phyloP scores from a whole-genome alignment of 176 grass and related monocot genomes.

The Hordeum vulgare region DNA sequence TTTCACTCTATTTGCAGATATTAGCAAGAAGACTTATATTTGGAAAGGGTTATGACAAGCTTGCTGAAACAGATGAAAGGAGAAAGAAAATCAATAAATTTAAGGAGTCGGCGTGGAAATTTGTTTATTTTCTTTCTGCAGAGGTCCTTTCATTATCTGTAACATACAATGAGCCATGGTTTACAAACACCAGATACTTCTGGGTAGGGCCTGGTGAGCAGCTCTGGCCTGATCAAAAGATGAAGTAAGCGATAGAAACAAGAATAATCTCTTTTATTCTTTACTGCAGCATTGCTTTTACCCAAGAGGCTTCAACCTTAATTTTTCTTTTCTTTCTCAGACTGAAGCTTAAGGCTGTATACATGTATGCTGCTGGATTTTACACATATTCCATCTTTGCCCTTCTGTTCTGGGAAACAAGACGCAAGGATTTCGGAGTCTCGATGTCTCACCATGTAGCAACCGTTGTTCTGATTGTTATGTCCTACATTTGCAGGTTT shows the following conservation, averaged over 20 bases:
- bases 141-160: constrained; percentile 74
- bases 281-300: background rate
- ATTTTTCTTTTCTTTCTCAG: constrained; percentile 35
- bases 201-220: constrained; percentile 87
- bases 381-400: constrained; percentile 96
- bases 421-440: constrained; percentile 66
- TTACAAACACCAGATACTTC: constrained; percentile 69
- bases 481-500: constrained; percentile 88
- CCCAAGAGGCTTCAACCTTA: background rate
- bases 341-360: constrained; percentile 81
- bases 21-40: constrained; percentile 52
- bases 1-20: constrained; percentile 34
- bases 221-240: constrained; percentile 92
- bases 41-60: constrained; percentile 57
- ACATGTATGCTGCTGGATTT: constrained; percentile 95
- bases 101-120: constrained; percentile 96
- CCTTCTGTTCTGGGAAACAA: constrained; percentile 93
- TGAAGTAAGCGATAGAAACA: constrained; percentile 44
- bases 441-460: constrained; percentile 91
- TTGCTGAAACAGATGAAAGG: constrained; percentile 41
- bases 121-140: constrained; percentile 71
- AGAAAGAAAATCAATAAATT: constrained; percentile 83
- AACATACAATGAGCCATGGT: constrained; percentile 86
- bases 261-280: background rate
- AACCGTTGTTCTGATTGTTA: constrained; percentile 63